These are phyloP conservation scores for Oleoguttula mirabilis DNA, from an alignment of 495 filamentous ascomycete species.

Conservation along the genomic window DNA sequence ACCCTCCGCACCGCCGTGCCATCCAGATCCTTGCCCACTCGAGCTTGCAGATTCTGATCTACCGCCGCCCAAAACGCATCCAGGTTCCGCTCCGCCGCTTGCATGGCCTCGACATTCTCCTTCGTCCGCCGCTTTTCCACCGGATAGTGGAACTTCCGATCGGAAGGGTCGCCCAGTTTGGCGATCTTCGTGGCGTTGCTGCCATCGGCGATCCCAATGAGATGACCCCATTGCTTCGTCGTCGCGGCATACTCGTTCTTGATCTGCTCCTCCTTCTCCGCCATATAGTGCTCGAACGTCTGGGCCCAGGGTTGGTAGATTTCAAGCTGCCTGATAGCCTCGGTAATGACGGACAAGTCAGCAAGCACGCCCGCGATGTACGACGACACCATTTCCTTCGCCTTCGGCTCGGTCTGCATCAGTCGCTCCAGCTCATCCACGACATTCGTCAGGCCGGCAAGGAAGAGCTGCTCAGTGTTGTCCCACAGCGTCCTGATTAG, in stretches of 20 bases:
- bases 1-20: too few species aligned
- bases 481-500: too few species aligned
- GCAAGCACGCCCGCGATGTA: not conserved
- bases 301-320: conserved; percentile 3
- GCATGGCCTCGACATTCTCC: conserved; percentile 34
- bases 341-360: conserved; percentile 4
- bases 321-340: not conserved
- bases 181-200: too few species aligned
- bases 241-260: too few species aligned
- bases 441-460: not conserved
- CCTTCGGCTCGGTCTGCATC: conserved; percentile 7
- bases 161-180: conserved; percentile 14
- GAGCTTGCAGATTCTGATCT: too few species aligned
- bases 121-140: conserved; percentile 36
- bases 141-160: conserved; percentile 38
- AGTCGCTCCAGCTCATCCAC: conserved; percentile 4
- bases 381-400: not conserved
- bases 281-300: too few species aligned
- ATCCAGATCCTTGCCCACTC: too few species aligned
- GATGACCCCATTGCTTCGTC: too few species aligned
- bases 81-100: conserved; percentile 36
- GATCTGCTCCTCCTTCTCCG: too few species aligned
- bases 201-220: too few species aligned
- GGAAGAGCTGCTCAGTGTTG: too few species aligned
- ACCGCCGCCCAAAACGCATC: conserved; percentile 48